Evolutionary conservation across 148 eudicot species (phyloP).

Genomic region (Diospyros lotus): DNA sequence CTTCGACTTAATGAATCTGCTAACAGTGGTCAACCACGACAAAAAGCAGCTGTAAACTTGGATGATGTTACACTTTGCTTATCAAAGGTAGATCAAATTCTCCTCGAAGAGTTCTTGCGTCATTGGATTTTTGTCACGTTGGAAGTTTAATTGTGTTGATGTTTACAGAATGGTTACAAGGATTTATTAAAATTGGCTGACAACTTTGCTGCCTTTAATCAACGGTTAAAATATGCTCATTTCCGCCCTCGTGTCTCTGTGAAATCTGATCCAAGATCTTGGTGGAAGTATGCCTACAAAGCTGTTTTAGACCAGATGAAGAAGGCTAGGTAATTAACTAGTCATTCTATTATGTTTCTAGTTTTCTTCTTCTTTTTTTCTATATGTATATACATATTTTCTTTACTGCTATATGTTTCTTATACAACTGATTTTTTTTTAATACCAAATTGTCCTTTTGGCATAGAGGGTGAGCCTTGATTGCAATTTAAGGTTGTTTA

Average conservation of each 20-base stretch:
- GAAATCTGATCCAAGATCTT: constrained; percentile 66
- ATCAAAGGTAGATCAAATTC: constrained; percentile 57
- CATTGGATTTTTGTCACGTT: not conserved
- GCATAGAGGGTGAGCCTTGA: too few species aligned
- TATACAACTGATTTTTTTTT: too few species aligned
- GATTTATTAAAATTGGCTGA: constrained; percentile 88
- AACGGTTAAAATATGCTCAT: constrained; percentile 82
- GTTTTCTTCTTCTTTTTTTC: too few species aligned
- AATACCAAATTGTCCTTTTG: too few species aligned
- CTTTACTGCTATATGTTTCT: too few species aligned
- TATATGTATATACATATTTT: too few species aligned
- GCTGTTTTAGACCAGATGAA: constrained; percentile 69
- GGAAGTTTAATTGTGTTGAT: not conserved
- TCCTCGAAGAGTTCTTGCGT: not conserved
- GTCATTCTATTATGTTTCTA: not conserved
- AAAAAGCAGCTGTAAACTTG: constrained; percentile 73
- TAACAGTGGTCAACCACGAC: constrained; percentile 54
- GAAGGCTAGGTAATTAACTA: constrained; percentile 67
- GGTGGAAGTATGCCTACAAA: constrained; percentile 92
- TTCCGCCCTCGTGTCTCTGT: constrained; percentile 70
- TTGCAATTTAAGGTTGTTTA: too few species aligned
- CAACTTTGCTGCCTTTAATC: constrained; percentile 89
- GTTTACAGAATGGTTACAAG: constrained; percentile 72
- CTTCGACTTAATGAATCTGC: constrained; percentile 46
- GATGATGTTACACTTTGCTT: constrained; percentile 93